Evolutionary conservation across 768 basidiomycete species (phyloP).

Genomic region (Punctularia strigosozonata): DNA sequence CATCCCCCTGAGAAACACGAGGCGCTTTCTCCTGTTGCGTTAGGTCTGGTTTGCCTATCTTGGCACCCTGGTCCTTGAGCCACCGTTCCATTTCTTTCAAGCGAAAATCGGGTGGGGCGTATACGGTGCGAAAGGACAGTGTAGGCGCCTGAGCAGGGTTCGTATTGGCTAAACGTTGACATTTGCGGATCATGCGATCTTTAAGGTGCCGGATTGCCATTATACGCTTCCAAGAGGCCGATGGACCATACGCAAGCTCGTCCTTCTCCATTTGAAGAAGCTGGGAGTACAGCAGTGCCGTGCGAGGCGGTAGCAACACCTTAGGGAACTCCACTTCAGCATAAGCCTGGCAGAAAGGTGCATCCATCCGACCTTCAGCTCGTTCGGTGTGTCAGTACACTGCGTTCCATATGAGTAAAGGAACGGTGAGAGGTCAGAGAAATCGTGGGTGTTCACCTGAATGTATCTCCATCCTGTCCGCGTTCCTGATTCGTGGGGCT

Average conservation of each 20-base stretch:
- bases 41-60: constrained; percentile 7
- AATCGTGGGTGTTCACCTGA: too few species aligned
- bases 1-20: constrained; percentile 18
- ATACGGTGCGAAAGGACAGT: constrained; percentile 48
- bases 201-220: constrained; percentile 68
- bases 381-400: constrained; percentile 65
- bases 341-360: background rate
- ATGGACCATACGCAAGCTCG: constrained; percentile 46
- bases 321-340: constrained; percentile 15
- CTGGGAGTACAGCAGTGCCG: constrained; percentile 53
- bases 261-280: constrained; percentile 48
- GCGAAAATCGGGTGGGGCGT: constrained; percentile 62
- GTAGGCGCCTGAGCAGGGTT: constrained; percentile 24
- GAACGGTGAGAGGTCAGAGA: too few species aligned
- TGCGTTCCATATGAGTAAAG: too few species aligned
- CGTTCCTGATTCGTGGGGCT: constrained; percentile 42
- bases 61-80: constrained; percentile 41
- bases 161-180: constrained; percentile 44
- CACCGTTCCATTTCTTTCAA: constrained; percentile 74
- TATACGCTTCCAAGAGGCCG: constrained; percentile 56
- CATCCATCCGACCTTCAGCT: constrained; percentile 42
- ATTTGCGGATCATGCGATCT: constrained; percentile 76
- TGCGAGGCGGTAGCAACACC: constrained; percentile 61
- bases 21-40: constrained; percentile 21
- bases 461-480: constrained; percentile 59